Percentiles rank a stretch among this genome's conserved stretches.
phyloP scores from a whole-genome alignment of 2,329 filamentous ascomycete species.

The Tolypocladium sp. region DNA sequence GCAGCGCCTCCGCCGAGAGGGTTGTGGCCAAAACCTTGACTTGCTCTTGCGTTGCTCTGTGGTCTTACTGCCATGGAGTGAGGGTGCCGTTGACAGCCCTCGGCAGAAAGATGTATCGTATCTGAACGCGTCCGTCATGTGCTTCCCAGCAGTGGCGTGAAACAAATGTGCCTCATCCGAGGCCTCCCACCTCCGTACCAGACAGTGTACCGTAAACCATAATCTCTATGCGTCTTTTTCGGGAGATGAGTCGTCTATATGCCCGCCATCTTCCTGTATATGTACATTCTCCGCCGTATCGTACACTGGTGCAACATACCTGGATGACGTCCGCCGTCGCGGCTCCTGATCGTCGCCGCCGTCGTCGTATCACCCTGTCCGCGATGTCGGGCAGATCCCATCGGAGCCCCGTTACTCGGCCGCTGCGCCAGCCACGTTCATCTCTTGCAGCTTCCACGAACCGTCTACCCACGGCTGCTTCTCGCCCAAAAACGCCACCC shows the following conservation, averaged over 20 bases:
- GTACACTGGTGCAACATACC: constrained; percentile 4
- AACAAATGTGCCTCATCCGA: background rate
- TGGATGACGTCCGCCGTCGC: background rate
- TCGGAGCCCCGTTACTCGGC: background rate
- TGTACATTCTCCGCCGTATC: constrained; percentile 7
- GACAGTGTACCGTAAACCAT: background rate
- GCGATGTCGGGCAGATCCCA: background rate
- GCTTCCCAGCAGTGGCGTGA: background rate
- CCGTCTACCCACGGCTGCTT: constrained; percentile 70
- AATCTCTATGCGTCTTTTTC: constrained; percentile 5
- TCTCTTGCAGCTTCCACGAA: constrained; percentile 66
- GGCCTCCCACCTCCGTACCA: background rate
- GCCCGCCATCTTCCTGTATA: constrained; percentile 4
- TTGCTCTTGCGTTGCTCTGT: constrained; percentile 52
- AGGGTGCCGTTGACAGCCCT: constrained; percentile 6
- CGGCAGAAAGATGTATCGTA: constrained; percentile 55
- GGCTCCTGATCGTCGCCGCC: background rate
- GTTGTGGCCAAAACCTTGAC: background rate
- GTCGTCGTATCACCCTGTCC: background rate
- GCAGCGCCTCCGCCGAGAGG: constrained; percentile 10
- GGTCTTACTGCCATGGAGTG: constrained; percentile 44
- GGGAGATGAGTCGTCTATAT: constrained; percentile 17
- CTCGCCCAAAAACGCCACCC: constrained; percentile 70
- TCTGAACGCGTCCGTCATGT: constrained; percentile 39
- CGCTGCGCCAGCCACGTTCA: constrained; percentile 49